These are phyloP conservation scores for Flaveria robusta DNA, from an alignment of 129 eudicot species.

Conservation along the genomic window DNA sequence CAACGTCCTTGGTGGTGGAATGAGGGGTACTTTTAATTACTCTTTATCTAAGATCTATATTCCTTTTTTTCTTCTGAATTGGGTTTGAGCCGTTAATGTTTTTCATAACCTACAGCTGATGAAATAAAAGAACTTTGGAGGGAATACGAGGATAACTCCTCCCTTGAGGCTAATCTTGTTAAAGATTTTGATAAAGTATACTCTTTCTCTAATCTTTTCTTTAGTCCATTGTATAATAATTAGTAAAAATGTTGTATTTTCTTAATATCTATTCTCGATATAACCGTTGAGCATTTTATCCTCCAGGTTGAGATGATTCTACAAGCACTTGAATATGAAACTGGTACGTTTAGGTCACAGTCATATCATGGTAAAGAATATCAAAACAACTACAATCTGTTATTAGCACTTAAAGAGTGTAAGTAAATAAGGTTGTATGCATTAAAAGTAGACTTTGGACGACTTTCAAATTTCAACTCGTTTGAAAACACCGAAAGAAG, in stretches of 20 bases:
- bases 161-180: slow-evolving; percentile 94
- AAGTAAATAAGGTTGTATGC: background rate
- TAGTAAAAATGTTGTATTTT: slow-evolving; percentile 5
- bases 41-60: slow-evolving; percentile 18
- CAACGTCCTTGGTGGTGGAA: slow-evolving; percentile 94
- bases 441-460: background rate
- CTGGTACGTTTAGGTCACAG: slow-evolving; percentile 45
- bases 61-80: background rate
- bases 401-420: background rate
- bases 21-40: slow-evolving; percentile 62
- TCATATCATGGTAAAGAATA: background rate
- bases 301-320: slow-evolving; percentile 95
- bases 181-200: slow-evolving; percentile 96
- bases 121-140: slow-evolving; percentile 93
- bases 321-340: slow-evolving; percentile 96
- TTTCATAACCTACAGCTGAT: slow-evolving; percentile 57
- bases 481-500: background rate
- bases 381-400: background rate
- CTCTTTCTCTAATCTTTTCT: slow-evolving; percentile 8
- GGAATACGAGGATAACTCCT: slow-evolving; percentile 90
- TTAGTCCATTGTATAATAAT: background rate
- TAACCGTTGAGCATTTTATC: slow-evolving; percentile 2
- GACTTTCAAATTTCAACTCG: background rate
- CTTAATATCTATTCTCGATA: background rate
- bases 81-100: background rate